Conservation (phyloP, 768 basidiomycete genomes). For the Myochromella boudieri region DNA sequence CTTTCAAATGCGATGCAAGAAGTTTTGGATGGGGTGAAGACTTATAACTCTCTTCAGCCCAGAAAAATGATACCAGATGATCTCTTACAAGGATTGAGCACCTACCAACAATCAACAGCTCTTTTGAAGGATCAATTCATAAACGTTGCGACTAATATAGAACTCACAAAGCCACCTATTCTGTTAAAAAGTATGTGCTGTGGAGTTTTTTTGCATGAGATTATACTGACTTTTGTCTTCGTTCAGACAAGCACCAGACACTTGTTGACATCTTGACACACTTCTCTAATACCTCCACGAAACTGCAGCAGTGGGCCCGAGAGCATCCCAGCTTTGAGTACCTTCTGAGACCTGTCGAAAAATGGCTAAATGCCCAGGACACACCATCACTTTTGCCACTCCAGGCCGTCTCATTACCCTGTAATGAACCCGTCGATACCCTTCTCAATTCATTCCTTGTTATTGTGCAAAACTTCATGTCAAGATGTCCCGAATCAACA, state of each 20-base stretch:
- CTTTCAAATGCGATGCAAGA: conserved; percentile 37
- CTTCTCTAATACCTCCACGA: conserved; percentile 14
- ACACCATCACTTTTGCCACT: conserved; percentile 12
- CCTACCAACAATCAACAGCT: conserved; percentile 22
- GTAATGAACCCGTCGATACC: conserved; percentile 27
- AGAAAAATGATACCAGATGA: conserved; percentile 18
- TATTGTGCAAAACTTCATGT: conserved; percentile 59
- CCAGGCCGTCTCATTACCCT: conserved; percentile 8
- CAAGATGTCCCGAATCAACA: conserved; percentile 30
- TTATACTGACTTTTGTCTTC: too few relatives aligned
- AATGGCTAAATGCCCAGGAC: conserved; percentile 30
- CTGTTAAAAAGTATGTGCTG: conserved; percentile 34
- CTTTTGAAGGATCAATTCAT: conserved; percentile 24
- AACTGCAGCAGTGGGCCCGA: conserved; percentile 26
- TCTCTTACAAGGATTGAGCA: conserved; percentile 27
- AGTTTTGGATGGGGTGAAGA: conserved; percentile 29
- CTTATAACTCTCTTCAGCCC: conserved; percentile 33
- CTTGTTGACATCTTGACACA: conserved; percentile 27
- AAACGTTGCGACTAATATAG: conserved; percentile 18
- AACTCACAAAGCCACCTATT: conserved; percentile 27
- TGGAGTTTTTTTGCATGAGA: conserved; percentile 1
- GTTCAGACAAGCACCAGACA: conserved; percentile 34
- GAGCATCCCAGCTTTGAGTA: conserved; percentile 27
- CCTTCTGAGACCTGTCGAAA: conserved; percentile 30
- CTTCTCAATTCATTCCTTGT: conserved; percentile 67